These are phyloP conservation scores for Podospora sp. DNA, from an alignment of 495 filamentous ascomycete genomes.

Conservation along the genomic window DNA sequence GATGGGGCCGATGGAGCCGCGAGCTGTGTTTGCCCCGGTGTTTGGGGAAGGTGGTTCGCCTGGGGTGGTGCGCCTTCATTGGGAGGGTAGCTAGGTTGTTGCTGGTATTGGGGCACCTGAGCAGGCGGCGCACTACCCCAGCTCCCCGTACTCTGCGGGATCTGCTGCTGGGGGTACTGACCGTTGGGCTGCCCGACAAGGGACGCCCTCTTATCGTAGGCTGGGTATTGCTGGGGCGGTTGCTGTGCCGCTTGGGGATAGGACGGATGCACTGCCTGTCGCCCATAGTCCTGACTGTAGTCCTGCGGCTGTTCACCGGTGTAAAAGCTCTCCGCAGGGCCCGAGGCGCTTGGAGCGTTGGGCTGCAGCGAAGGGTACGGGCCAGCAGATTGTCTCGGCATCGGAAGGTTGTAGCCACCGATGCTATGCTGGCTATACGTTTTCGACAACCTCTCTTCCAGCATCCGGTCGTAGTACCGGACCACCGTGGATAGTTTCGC, in stretches of 20 bases:
- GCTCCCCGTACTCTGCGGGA: constrained; percentile 48
- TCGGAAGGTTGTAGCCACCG: constrained; percentile 54
- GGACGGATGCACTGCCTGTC: constrained; percentile 32
- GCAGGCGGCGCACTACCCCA: constrained; percentile 44
- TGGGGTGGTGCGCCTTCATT: constrained; percentile 37
- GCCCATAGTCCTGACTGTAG: constrained; percentile 38
- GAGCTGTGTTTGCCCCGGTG: constrained; percentile 34
- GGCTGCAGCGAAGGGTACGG: constrained; percentile 70
- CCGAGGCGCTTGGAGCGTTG: constrained; percentile 48
- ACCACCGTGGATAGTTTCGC: constrained; percentile 95
- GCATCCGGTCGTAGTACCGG: constrained; percentile 97
- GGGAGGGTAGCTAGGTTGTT: constrained; percentile 39
- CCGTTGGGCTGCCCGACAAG: constrained; percentile 34
- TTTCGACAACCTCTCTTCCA: constrained; percentile 90
- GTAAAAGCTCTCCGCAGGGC: constrained; percentile 79
- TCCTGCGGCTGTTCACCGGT: constrained; percentile 64
- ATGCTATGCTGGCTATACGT: constrained; percentile 83
- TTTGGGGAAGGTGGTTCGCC: constrained; percentile 33
- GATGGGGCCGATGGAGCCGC: constrained; percentile 25
- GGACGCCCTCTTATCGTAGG: constrained; percentile 46
- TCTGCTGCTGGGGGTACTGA: constrained; percentile 53
- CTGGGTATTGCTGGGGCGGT: constrained; percentile 37
- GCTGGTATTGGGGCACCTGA: constrained; percentile 38
- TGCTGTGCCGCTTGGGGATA: constrained; percentile 43
- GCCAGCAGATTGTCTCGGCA: constrained; percentile 56